Evolutionary conservation across 2,329 filamentous ascomycete genomes (phyloP).

Genomic region (Scedosporium minutisporum): DNA sequence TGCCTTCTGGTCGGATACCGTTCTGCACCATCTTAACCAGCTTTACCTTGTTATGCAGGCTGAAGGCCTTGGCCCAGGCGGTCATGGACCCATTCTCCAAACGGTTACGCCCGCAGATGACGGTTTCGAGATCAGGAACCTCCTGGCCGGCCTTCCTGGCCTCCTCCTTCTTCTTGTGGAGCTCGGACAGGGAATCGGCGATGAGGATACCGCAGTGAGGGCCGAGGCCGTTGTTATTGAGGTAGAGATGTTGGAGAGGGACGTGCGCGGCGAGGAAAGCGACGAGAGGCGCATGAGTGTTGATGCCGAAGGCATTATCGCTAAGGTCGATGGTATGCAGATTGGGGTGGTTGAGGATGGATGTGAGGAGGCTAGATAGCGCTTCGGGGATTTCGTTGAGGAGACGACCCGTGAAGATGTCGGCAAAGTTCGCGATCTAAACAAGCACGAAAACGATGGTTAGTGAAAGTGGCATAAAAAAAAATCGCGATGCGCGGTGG

Average conservation of each 20-base stretch:
- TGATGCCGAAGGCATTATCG: slow-evolving; percentile 96
- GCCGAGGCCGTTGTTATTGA: slow-evolving; percentile 97
- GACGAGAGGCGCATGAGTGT: slow-evolving; percentile 85
- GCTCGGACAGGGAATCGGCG: slow-evolving; percentile 73
- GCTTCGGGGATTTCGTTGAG: slow-evolving; percentile 90
- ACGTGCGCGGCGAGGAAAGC: slow-evolving; percentile 83
- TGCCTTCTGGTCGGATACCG: slow-evolving; percentile 89
- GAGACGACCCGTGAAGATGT: slow-evolving; percentile 94
- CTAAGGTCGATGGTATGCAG: slow-evolving; percentile 91
- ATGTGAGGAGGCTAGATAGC: slow-evolving; percentile 72
- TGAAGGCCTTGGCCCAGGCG: slow-evolving; percentile 83
- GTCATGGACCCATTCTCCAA: slow-evolving; percentile 94
- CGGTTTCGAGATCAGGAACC: slow-evolving; percentile 82
- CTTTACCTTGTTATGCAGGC: slow-evolving; percentile 71
- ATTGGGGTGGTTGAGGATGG: slow-evolving; percentile 75
- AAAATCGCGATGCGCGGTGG: not conserved
- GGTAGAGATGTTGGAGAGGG: slow-evolving; percentile 84
- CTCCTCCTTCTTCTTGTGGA: slow-evolving; percentile 75
- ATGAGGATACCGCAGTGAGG: slow-evolving; percentile 83
- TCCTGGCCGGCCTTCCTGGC: slow-evolving; percentile 61
- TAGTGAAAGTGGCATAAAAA: slow-evolving; percentile 5
- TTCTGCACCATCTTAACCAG: slow-evolving; percentile 97
- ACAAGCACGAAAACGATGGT: slow-evolving; percentile 2
- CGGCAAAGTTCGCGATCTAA: slow-evolving; percentile 77
- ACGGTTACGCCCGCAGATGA: slow-evolving; percentile 92